phyloP scores from a whole-genome alignment of 2,329 filamentous ascomycete genomes.

The Dryadomyces quercivorus region DNA sequence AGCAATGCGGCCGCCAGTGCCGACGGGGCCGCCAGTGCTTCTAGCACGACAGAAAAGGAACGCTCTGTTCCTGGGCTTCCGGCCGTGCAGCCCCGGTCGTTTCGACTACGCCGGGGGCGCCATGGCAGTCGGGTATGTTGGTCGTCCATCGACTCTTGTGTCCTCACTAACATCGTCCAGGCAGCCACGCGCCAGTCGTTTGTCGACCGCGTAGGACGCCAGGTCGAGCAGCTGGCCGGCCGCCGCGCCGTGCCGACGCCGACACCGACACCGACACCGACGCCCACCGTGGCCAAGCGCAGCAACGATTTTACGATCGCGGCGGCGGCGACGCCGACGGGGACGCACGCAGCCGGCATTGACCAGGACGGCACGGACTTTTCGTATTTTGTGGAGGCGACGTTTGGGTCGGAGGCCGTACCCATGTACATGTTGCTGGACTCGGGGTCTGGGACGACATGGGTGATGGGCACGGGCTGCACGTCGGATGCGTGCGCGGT shows the following conservation, averaged over 20 bases:
- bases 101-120: constrained; percentile 5
- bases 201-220: constrained; percentile 23
- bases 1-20: constrained; percentile 9
- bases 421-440: constrained; percentile 51
- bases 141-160: background rate
- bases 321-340: constrained; percentile 30
- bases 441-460: constrained; percentile 60
- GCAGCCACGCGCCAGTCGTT: constrained; percentile 21
- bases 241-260: constrained; percentile 23
- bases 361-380: constrained; percentile 54
- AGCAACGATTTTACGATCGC: constrained; percentile 35
- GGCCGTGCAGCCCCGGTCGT: background rate
- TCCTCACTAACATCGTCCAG: too few relatives aligned
- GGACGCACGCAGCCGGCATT: constrained; percentile 39
- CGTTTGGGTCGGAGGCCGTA: constrained; percentile 41
- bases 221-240: constrained; percentile 24
- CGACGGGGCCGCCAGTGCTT: background rate
- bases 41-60: background rate
- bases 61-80: background rate
- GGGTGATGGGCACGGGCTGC: constrained; percentile 70
- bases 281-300: constrained; percentile 21
- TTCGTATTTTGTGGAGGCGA: constrained; percentile 49
- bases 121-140: background rate
- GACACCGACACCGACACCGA: constrained; percentile 6
- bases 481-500: constrained; percentile 49